Conservation (phyloP, 2,329 filamentous ascomycete species). For the Fusarium guadeloupense region DNA sequence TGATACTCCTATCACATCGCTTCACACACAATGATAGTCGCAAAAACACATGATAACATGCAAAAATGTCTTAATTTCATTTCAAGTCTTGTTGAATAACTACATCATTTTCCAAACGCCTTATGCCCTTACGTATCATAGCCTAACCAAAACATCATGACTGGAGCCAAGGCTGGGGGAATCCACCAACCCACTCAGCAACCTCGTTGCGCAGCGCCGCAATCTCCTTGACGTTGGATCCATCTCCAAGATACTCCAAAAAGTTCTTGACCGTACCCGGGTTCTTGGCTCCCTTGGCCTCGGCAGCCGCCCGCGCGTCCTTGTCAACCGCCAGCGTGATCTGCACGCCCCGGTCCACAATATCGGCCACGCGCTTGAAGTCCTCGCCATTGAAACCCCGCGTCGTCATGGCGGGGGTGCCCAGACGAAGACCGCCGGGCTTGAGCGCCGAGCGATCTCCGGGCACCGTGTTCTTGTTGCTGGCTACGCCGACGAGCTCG, state of each 20-base stretch:
- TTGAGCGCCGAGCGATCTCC: slow-evolving; percentile 91
- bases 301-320: slow-evolving; percentile 70
- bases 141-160: slow-evolving; percentile 22
- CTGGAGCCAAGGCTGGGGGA: slow-evolving; percentile 45
- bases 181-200: slow-evolving; percentile 72
- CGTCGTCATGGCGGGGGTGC: slow-evolving; percentile 95
- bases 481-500: slow-evolving; percentile 88
- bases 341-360: slow-evolving; percentile 80
- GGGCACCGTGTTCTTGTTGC: slow-evolving; percentile 97
- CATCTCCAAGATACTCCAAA: slow-evolving; percentile 71
- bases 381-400: slow-evolving; percentile 85
- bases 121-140: slow-evolving; percentile 2
- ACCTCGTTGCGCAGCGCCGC: slow-evolving; percentile 74
- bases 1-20: too few relatives aligned
- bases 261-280: slow-evolving; percentile 71
- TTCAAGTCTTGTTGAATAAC: not conserved
- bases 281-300: slow-evolving; percentile 71
- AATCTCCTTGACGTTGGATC: slow-evolving; percentile 72
- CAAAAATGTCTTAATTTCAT: not conserved
- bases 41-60: not conserved
- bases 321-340: slow-evolving; percentile 79
- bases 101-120: slow-evolving; percentile 23
- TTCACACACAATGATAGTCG: too few relatives aligned
- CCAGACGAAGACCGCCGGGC: slow-evolving; percentile 88
- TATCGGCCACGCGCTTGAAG: slow-evolving; percentile 82